Base-by-base conservation (phyloP, 2,329 filamentous ascomycete genomes). In the Curvularia spicifera region DNA sequence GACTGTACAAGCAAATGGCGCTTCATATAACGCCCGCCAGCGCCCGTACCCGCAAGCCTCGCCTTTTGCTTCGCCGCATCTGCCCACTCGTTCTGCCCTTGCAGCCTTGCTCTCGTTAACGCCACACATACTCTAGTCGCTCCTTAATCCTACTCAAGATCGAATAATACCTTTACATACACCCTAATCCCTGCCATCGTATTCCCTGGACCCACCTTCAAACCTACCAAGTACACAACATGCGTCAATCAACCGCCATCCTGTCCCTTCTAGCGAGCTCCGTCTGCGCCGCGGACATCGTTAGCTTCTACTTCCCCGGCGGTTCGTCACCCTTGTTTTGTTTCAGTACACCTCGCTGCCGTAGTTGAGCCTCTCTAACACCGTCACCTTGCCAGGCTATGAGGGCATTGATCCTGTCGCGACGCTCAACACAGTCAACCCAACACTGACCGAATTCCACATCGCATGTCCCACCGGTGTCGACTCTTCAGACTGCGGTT, bases 401-500 rank as follows among this genome's bases (percentile, higher is more conserved):
- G 66, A 69, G 12, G 68, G 65, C 47, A 47, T 56, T 29, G 51
- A 62, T 7, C 68, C 69, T 13, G 65, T 71, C 45, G 70, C 70
- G 4, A 67, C 67, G 13, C 60, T 73, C 55, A 51, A 66, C 22
- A 57, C 58, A 13, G 67, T 52, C 28, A 62, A 63, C 18, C 63
- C 66, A 12, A 61, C 63, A 26, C 68, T 69, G 8, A 73, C 70
- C 20, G 59, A 64, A 26, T 67, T 70, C 22, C 55, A 54, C 35
- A 53, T 73, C 24, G 61, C 65, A 4, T 73, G 70, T 43, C 67
- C 70, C 28, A 67, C 66, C 5, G 59, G 53, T 18, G 53, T 50
- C 26, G 65, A 66, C 37, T 20, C 50, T 22, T 53, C 50, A 10
- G 68, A 73, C 13, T 75, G 72, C 46, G 70, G 71, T 44, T 71